These are phyloP conservation scores for Stentor coeruleus DNA, from an alignment of 73 alveolate species.

Conservation along the genomic window DNA sequence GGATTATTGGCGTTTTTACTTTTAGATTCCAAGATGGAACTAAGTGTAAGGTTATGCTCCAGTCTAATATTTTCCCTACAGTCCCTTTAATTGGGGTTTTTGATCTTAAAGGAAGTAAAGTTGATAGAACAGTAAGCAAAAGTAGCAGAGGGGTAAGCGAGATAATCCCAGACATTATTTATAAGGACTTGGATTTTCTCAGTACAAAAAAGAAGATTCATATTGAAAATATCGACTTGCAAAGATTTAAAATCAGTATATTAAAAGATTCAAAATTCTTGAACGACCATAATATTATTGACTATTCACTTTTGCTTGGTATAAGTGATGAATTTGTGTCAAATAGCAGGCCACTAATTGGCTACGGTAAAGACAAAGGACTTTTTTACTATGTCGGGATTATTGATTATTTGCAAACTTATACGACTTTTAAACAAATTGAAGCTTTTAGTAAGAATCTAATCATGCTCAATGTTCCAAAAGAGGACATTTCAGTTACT, in stretches of 20 bases:
- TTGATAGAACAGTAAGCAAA: not conserved
- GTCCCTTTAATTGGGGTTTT: not conserved
- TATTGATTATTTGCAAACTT: conserved; percentile 9
- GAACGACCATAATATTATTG: not conserved
- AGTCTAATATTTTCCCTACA: not conserved
- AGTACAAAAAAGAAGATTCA: not conserved
- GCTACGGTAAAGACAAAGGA: not conserved
- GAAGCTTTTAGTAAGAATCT: not conserved
- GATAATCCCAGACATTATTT: not conserved
- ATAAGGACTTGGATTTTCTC: conserved; percentile 23
- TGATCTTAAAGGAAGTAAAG: conserved; percentile 11
- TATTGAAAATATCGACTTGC: not conserved
- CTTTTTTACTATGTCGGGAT: not conserved
- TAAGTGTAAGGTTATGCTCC: not conserved
- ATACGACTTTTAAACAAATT: not conserved
- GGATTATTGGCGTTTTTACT: conserved; percentile 1
- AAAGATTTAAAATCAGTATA: not conserved
- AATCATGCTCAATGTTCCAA: not conserved
- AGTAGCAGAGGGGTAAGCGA: not conserved
- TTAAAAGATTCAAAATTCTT: not conserved
- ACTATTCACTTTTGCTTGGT: conserved; percentile 20
- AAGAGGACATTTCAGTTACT: conserved; percentile 9
- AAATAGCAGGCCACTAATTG: not conserved
- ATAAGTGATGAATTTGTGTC: not conserved
- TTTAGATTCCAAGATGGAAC: not conserved